phyloP scores from a whole-genome alignment of 2,329 filamentous ascomycete genomes.

The Penicillium frequentans region DNA sequence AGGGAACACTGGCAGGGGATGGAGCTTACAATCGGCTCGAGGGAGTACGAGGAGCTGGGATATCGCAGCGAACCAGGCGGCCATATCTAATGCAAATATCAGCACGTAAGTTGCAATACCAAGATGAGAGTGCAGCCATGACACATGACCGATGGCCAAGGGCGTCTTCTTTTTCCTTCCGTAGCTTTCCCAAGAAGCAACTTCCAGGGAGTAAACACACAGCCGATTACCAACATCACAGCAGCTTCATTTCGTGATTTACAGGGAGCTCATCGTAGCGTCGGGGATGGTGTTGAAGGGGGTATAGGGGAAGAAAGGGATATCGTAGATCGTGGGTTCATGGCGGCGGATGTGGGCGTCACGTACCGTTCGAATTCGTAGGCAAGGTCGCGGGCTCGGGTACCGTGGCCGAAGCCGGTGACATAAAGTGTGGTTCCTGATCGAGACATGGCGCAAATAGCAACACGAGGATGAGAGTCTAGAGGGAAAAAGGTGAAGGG shows the following conservation, averaged over 20 bases:
- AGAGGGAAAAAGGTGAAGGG: conserved; percentile 4
- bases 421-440: conserved; percentile 94
- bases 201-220: neutral
- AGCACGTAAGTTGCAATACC: conserved; percentile 27
- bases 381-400: conserved; percentile 96
- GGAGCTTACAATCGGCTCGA: conserved; percentile 87
- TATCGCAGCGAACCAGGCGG: conserved; percentile 96
- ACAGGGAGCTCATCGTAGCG: conserved; percentile 12
- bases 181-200: neutral
- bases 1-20: conserved; percentile 15
- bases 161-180: neutral
- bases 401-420: conserved; percentile 98
- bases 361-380: conserved; percentile 99
- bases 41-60: conserved; percentile 90
- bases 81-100: conserved; percentile 72
- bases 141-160: conserved; percentile 9
- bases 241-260: conserved; percentile 1
- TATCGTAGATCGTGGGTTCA: conserved; percentile 34
- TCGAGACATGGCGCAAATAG: conserved; percentile 71
- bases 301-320: conserved; percentile 31
- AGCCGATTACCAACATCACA: neutral
- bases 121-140: conserved; percentile 15
- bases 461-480: conserved; percentile 1
- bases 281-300: conserved; percentile 34
- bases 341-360: conserved; percentile 51